Conservation (phyloP, 1,284 basidiomycete genomes). For the Cryptococcus depauperatus region DNA sequence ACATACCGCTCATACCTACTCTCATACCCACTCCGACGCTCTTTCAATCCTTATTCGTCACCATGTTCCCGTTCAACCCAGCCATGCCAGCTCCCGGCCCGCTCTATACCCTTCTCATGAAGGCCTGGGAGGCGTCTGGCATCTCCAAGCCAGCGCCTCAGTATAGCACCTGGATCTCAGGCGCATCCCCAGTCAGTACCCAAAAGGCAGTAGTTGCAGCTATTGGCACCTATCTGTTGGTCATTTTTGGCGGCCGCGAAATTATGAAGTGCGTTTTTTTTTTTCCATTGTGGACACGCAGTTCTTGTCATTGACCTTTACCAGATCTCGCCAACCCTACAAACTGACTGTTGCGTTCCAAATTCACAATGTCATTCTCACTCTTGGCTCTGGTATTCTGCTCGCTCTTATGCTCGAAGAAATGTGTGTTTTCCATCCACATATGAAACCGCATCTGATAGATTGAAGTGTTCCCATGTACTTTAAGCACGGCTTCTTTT, state of each 20-base stretch:
- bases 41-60: not conserved
- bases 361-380: constrained; percentile 83
- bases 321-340: constrained; percentile 55
- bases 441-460: not conserved
- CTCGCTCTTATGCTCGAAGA: constrained; percentile 85
- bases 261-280: constrained; percentile 60
- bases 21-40: not conserved
- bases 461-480: constrained; percentile 55
- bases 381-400: constrained; percentile 69
- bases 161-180: constrained; percentile 38
- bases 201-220: constrained; percentile 60
- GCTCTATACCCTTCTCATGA: constrained; percentile 31
- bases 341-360: constrained; percentile 85
- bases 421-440: constrained; percentile 47
- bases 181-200: constrained; percentile 67
- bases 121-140: constrained; percentile 23
- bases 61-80: constrained; percentile 20
- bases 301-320: not conserved
- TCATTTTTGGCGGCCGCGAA: constrained; percentile 79
- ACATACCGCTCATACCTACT: not conserved
- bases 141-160: constrained; percentile 30
- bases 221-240: constrained; percentile 71
- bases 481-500: constrained; percentile 62
- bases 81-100: constrained; percentile 35
- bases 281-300: too few species aligned